phyloP scores from a whole-genome alignment of 345 rosid species.

The Anastatica hierochuntica region DNA sequence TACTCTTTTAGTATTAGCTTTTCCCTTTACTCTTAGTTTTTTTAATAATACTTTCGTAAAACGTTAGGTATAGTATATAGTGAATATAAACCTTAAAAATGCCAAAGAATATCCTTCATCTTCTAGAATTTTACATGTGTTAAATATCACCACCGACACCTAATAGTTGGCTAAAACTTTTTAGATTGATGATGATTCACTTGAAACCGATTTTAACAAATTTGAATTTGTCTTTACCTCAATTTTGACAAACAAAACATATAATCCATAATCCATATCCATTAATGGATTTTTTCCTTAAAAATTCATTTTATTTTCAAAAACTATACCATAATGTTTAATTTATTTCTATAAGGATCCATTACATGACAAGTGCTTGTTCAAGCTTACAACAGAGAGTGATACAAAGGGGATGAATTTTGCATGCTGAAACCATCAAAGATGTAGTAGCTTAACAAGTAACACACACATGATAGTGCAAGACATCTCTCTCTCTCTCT shows the following conservation, averaged over 20 bases:
- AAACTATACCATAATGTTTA: neutral
- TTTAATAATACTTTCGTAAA: too few species aligned
- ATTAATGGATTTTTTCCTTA: neutral
- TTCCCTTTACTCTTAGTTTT: too few species aligned
- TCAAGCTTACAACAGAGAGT: conserved; percentile 10
- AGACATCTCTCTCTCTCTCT: conserved; percentile 36
- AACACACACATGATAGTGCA: conserved; percentile 33
- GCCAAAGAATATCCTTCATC: conserved; percentile 23
- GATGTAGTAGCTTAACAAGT: conserved; percentile 17
- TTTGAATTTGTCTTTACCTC: conserved; percentile 15
- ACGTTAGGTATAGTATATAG: neutral
- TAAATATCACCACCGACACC: conserved; percentile 17
- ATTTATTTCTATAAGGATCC: neutral
- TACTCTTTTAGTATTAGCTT: too few species aligned
- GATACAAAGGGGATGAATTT: conserved; percentile 20
- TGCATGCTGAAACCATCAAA: conserved; percentile 27
- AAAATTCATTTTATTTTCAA: neutral
- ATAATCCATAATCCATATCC: conserved; percentile 18
- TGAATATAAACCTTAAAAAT: conserved; percentile 18
- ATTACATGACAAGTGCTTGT: conserved; percentile 20
- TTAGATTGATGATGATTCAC: conserved; percentile 3
- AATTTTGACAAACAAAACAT: conserved; percentile 13
- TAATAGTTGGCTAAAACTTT: conserved; percentile 6
- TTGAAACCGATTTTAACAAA: conserved; percentile 6
- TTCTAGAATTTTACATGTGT: conserved; percentile 11